A percentile compares a stretch with the other conserved stretches of the same genome.
phyloP scores from a whole-genome alignment of 139 green algal genomes.

The Chlorella sp. region DNA sequence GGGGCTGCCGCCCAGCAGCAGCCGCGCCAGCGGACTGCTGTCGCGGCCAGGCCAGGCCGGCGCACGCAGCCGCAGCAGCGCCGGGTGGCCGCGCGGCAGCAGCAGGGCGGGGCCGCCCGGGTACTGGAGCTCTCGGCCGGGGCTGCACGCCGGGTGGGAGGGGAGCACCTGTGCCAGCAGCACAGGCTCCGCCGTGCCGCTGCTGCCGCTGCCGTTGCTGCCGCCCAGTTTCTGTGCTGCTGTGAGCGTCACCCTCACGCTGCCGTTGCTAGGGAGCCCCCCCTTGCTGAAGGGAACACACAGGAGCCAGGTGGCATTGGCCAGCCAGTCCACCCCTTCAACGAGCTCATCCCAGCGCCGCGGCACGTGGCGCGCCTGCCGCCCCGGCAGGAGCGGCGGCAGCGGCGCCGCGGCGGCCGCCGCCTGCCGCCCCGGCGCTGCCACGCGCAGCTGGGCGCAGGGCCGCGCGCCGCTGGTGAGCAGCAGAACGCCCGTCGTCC shows the following conservation, averaged over 20 bases:
- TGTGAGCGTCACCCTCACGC: too few relatives aligned
- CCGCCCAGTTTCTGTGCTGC: too few relatives aligned
- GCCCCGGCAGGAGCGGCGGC: slow-evolving; percentile 11
- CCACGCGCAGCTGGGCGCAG: not conserved
- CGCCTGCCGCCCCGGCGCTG: not conserved
- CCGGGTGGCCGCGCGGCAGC: not conserved
- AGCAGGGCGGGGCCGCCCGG: not conserved
- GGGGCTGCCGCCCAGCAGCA: slow-evolving; percentile 9
- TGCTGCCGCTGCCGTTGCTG: not conserved
- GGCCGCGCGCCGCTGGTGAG: slow-evolving; percentile 1
- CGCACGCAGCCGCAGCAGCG: not conserved
- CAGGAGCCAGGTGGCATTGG: slow-evolving; percentile 16
- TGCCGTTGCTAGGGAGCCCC: not conserved
- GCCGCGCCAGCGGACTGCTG: too few relatives aligned
- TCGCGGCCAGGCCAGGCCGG: not conserved
- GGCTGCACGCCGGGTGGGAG: not conserved
- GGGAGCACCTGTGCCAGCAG: slow-evolving; percentile 5
- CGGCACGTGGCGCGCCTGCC: slow-evolving; percentile 13
- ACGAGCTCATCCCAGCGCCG: slow-evolving; percentile 16
- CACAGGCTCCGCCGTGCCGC: not conserved
- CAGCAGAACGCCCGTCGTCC: slow-evolving; percentile 8
- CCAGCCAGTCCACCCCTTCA: slow-evolving; percentile 22
- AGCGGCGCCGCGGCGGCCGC: not conserved
- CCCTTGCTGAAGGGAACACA: slow-evolving; percentile 1
- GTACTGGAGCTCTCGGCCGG: not conserved